Evolutionary conservation across 2,329 filamentous ascomycete species (phyloP), one percentile per base, ranked within the genome.

Genomic region (Aschersonia sp.): DNA sequence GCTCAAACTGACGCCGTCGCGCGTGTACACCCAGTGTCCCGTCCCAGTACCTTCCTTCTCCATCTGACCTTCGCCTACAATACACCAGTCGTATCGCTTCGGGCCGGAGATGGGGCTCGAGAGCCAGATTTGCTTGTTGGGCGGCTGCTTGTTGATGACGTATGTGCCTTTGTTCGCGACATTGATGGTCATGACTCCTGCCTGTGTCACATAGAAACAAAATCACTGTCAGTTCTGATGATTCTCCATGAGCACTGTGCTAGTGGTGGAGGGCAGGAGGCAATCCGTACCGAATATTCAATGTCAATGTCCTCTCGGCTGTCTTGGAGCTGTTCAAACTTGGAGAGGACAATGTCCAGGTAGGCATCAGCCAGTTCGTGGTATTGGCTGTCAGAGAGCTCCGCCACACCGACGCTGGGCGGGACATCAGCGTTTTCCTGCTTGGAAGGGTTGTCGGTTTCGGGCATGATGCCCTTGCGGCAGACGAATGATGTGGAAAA

Each of bases 51-150:
- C 87, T 64, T 89, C 83, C 68, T 94, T 94, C 60, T 87, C 76
- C 30, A 50, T 50, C 57, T 88, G 84, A 33, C 76, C 72, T 57
- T 92, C 86, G 50, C 81, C 79, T 44, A 71, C 57, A 46, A 89
- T 63, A 48, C 94, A 84, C 77, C 86, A 98, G 65, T 97, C 89
- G 69, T 83, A 98, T 50, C 90, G 82, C 68, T 96, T 96, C 11
- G 92, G 92, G 0, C 92, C 92, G 5, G 86, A 89, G 47, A 87
- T 71, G 4, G 92, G 92, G 42, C 87, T 94, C 39, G 87, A 92
- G 43, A 97, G 79, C 92, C 92, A 98, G 60, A 98, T 95, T 63
- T 85, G 92, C 72, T 88, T 92, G 73, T 96, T 97, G 22, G 90
- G 88, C 0, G 92, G 92, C 65, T 98, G 92, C 67, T 98, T 98